These are phyloP conservation scores for Coniochaeta hoffmannii DNA, from an alignment of 2,329 filamentous ascomycete genomes.

Conservation along the genomic window DNA sequence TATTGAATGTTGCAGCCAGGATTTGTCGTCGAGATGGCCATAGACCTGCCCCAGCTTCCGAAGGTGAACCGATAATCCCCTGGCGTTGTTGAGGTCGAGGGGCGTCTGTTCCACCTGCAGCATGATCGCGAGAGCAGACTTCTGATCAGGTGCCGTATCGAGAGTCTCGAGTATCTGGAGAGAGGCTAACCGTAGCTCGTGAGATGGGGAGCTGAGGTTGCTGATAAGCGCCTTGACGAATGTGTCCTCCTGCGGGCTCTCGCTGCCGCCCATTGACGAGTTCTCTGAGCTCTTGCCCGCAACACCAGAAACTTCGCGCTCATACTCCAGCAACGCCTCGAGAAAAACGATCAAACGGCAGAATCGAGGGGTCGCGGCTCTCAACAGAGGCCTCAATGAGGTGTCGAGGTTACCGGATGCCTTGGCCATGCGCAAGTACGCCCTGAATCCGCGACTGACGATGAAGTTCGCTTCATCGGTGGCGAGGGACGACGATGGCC, in stretches of 20 bases:
- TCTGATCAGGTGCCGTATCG: constrained; percentile 38
- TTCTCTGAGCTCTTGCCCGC: constrained; percentile 13
- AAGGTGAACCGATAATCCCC: constrained; percentile 77
- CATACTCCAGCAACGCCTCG: constrained; percentile 52
- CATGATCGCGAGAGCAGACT: constrained; percentile 54
- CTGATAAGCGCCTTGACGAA: constrained; percentile 59
- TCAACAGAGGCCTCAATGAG: constrained; percentile 57
- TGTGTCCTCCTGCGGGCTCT: constrained; percentile 48
- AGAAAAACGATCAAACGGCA: constrained; percentile 59
- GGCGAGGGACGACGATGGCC: constrained; percentile 49
- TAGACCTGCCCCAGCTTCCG: constrained; percentile 67
- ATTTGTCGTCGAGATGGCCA: constrained; percentile 45
- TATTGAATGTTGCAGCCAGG: constrained; percentile 64
- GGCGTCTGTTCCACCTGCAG: constrained; percentile 74
- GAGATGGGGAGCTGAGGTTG: constrained; percentile 70
- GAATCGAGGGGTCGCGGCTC: constrained; percentile 59
- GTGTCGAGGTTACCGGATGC: constrained; percentile 50
- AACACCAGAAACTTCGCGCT: constrained; percentile 23
- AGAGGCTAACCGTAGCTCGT: constrained; percentile 64
- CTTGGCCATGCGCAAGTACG: constrained; percentile 60
- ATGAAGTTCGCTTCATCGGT: constrained; percentile 65
- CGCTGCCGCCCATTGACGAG: constrained; percentile 19
- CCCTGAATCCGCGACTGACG: constrained; percentile 65
- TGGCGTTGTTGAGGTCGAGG: constrained; percentile 65
- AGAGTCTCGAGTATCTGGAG: constrained; percentile 64